Evolutionary conservation across 805 yeast species (phyloP), one percentile per base, ranked within the genome.

Genomic region (Kregervanrija pseudodelftensis): DNA sequence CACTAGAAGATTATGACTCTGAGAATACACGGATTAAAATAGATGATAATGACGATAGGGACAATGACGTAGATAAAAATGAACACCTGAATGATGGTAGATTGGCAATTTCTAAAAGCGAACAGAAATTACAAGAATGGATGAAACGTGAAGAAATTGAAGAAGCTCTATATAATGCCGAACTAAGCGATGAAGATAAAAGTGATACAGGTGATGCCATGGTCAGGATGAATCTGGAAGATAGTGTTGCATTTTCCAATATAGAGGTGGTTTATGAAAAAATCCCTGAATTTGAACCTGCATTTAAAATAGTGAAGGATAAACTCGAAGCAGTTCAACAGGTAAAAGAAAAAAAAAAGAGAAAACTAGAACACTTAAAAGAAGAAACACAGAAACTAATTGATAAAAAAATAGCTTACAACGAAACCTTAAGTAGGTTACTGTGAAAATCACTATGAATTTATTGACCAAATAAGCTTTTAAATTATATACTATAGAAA

Each of bases 121-220:
- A 66, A 44, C 33, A 44, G 12, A 45, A 47, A 3, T 37, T 61
- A 8, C 67, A 63, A 39, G 46, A 51, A 37, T 46, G 54, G 37
- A 38, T 60, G 34, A 44, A 54, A 5, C 54, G 58, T 8, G 54
- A 57, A 49, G 66, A 62, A 30, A 66, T 67, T 22, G 63, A 65
- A 36, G 65, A 63, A 32, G 65, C 69, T 0, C 37, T 66, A 5
- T 61, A 60, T 33, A 64, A 64, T 12, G 59, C 57, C 7, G 59
- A 58, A 41, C 8, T 22, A 30, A 35, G 34, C 39, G 53, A 49
- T 5, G 48, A 44, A 10, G 57, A 22, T 22, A 22, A 22, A 22
- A 22, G 28, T 7, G 28, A 22, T 22, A 22, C 8, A 7, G 28
- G 8, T 7, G 28, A 22, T 22, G 28, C 4, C 28, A 22, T 22